Evolutionary conservation across 1,139 yeast genomes (phyloP).

Genomic region (Kodamaea ohmeri): DNA sequence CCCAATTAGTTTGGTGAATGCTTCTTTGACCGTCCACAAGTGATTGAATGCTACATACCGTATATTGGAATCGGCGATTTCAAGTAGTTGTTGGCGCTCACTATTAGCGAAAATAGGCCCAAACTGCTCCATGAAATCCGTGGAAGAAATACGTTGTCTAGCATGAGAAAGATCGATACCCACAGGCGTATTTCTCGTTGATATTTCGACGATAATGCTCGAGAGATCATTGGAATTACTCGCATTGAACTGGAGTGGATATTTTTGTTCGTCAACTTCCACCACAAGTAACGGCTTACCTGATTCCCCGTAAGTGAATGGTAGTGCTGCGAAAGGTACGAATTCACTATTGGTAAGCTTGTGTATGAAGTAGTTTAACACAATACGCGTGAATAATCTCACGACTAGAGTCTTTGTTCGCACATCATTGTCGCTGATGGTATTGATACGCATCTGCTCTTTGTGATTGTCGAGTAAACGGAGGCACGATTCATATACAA

Average conservation of each 20-base stretch:
- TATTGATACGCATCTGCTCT: conserved; percentile 32
- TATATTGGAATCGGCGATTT: conserved; percentile 13
- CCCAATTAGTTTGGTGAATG: conserved; percentile 62
- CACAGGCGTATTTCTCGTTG: conserved; percentile 26
- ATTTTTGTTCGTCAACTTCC: conserved; percentile 6
- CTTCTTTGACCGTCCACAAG: conserved; percentile 73
- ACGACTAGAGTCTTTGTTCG: conserved; percentile 23
- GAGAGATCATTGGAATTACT: conserved; percentile 57
- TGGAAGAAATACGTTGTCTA: conserved; percentile 31
- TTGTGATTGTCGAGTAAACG: conserved; percentile 37
- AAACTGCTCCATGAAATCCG: conserved; percentile 42
- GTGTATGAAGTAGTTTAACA: conserved; percentile 23
- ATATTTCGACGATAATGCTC: conserved; percentile 40
- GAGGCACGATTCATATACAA: conserved; percentile 31
- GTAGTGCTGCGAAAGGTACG: conserved; percentile 21
- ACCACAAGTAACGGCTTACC: conserved; percentile 37
- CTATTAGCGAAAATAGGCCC: conserved; percentile 44
- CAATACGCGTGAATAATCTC: conserved; percentile 25
- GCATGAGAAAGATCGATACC: conserved; percentile 67
- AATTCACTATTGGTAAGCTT: conserved; percentile 7
- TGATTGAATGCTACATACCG: conserved; percentile 45
- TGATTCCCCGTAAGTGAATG: conserved; percentile 25
- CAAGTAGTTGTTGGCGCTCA: conserved; percentile 37
- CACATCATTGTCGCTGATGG: conserved; percentile 22
- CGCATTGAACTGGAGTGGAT: conserved; percentile 41